These are phyloP conservation scores for Stagonosporopsis cucurbitacearum DNA, from an alignment of 2,329 filamentous ascomycete genomes.

Conservation along the genomic window DNA sequence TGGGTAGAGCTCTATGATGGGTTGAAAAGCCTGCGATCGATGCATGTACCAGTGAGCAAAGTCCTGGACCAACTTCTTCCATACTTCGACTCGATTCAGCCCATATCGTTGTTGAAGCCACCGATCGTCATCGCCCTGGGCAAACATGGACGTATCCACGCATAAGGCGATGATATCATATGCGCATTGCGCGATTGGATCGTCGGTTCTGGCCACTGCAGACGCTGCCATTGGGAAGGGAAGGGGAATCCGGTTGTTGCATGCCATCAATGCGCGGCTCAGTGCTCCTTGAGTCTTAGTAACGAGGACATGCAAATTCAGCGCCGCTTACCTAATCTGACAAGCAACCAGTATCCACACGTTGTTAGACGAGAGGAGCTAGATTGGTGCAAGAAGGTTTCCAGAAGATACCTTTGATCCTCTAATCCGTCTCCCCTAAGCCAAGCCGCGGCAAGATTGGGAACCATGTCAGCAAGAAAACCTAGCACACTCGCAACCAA, in stretches of 20 bases:
- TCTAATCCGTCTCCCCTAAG: neutral
- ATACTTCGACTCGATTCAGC: conserved; percentile 27
- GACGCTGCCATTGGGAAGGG: conserved; percentile 9
- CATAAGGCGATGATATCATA: conserved; percentile 27
- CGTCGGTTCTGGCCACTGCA: neutral
- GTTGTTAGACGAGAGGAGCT: neutral
- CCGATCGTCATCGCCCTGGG: conserved; percentile 29
- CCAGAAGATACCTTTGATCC: neutral
- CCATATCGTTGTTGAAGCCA: conserved; percentile 30
- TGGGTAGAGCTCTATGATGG: conserved; percentile 43
- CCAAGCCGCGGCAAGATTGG: conserved; percentile 3
- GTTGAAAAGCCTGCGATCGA: conserved; percentile 32
- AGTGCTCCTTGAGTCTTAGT: conserved; percentile 23
- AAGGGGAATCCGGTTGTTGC: conserved; percentile 17
- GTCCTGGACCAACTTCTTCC: conserved; percentile 25
- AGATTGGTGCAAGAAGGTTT: neutral
- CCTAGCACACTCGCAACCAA: neutral
- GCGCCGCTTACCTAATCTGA: conserved; percentile 24
- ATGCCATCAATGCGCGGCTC: conserved; percentile 23
- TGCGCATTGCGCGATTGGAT: conserved; percentile 20
- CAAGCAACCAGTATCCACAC: conserved; percentile 27
- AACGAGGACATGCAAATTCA: neutral
- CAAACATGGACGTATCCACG: conserved; percentile 29
- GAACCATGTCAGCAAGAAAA: neutral
- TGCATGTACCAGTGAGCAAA: conserved; percentile 31